Base-by-base conservation (phyloP, 805 yeast genomes). In the Teunomyces pallodes region DNA sequence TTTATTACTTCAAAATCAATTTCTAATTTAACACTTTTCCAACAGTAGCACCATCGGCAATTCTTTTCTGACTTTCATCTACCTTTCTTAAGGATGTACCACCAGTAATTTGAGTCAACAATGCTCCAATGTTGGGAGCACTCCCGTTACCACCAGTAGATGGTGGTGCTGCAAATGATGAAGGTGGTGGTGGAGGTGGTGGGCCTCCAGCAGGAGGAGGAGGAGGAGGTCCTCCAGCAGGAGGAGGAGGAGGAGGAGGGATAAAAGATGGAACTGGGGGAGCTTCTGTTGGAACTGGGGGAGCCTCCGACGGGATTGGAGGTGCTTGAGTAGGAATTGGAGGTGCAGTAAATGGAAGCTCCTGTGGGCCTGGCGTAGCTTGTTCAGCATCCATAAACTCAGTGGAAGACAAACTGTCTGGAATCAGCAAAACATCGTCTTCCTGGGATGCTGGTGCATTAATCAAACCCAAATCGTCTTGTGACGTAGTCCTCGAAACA, bases 31-130 rank as follows among this genome's bases (percentile, higher is more conserved):
- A 53, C 8, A 82, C 86, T 57, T 65, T 73, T 12, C 87, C 86
- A 16, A 76, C 83, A 7, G 63, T 58, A 9, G 75, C 72, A 10
- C 77, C 74, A 40, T 72, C 75, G 10, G 75, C 67, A 41, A 78
- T 68, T 38, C 72, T 74, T 55, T 78, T 74, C 47, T 79, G 74
- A 29, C 66, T 62, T 4, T 77, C 78, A 46, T 70, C 70, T 3
- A 83, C 87, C 55, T 70, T 80, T 50, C 69, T 76, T 59, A 83
- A 72, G 2, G 72, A 44, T 33, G 64, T 72, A 3, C 89, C 89
- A 0, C 76, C 67, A 9, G 70, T 68, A 45, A 83, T 83, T 59
- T 83, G 83, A 3, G 84, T 83, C 46, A 84, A 67, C 45, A 80
- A 66, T 1, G 83, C 82, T 36, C 70, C 58, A 24, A 84, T 62